phyloP scores from a whole-genome alignment of 2,329 filamentous ascomycete species.

The Beauveria caledonica region DNA sequence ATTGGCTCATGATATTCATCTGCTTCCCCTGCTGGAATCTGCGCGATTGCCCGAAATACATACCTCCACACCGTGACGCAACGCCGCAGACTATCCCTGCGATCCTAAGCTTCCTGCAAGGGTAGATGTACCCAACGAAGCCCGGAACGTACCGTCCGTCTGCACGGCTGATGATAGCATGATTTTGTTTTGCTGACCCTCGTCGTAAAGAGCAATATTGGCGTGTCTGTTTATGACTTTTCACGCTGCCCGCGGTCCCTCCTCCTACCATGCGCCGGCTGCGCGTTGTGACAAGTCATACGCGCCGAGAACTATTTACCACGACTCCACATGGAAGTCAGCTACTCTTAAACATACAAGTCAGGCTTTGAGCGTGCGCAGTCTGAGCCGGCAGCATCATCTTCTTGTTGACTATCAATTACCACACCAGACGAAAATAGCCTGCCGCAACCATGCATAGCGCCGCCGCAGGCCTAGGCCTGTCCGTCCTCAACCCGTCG shows the following conservation, averaged over 20 bases:
- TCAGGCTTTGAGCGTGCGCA: neutral
- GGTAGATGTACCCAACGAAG: neutral
- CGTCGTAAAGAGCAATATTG: neutral
- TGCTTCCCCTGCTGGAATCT: neutral
- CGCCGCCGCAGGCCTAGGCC: slow-evolving; percentile 10
- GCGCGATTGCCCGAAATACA: slow-evolving; percentile 2
- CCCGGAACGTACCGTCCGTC: neutral
- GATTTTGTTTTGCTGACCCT: neutral
- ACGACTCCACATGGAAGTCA: neutral
- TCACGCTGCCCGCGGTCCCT: slow-evolving; percentile 1
- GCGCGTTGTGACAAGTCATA: neutral
- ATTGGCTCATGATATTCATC: neutral
- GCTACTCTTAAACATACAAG: slow-evolving; percentile 1
- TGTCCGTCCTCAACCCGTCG: slow-evolving; percentile 40
- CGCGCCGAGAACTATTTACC: neutral
- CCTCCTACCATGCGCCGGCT: neutral
- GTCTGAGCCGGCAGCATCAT: neutral
- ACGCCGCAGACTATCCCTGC: neutral
- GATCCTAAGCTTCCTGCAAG: neutral
- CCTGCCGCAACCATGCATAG: slow-evolving; percentile 18
- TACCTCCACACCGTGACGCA: neutral
- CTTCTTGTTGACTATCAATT: neutral
- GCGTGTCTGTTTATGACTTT: neutral
- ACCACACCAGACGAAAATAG: slow-evolving; percentile 1
- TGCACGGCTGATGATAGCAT: neutral